Evolutionary conservation across 2,329 filamentous ascomycete species (phyloP).

Genomic region (Bretziella fagacearum): DNA sequence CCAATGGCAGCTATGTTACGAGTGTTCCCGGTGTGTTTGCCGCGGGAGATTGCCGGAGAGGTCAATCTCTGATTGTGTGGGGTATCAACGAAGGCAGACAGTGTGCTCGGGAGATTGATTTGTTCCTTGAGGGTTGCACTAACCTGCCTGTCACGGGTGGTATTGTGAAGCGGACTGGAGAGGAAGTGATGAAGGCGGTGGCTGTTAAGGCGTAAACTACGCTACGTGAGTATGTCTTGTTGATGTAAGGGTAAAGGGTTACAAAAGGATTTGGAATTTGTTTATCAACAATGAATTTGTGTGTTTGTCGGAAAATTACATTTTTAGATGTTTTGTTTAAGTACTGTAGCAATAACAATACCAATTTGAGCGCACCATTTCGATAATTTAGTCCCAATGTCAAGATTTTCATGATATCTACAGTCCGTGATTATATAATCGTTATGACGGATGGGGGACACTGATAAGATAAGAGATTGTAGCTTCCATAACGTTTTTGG

Average conservation of each 20-base stretch:
- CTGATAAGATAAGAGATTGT: slow-evolving; percentile 4
- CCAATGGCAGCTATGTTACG: slow-evolving; percentile 71
- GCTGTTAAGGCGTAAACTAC: slow-evolving; percentile 17
- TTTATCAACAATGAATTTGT: slow-evolving; percentile 2
- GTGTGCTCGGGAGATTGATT: slow-evolving; percentile 78
- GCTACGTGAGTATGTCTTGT: neutral
- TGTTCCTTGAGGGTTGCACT: slow-evolving; percentile 66
- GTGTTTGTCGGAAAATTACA: neutral
- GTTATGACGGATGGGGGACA: neutral
- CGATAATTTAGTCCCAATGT: too few species aligned
- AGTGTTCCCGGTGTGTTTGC: slow-evolving; percentile 82
- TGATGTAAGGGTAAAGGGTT: neutral
- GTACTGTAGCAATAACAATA: too few species aligned
- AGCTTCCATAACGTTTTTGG: slow-evolving; percentile 1
- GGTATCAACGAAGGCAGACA: slow-evolving; percentile 96
- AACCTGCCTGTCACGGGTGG: slow-evolving; percentile 79
- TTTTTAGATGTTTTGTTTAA: too few species aligned
- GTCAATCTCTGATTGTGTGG: slow-evolving; percentile 93
- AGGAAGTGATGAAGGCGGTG: slow-evolving; percentile 40
- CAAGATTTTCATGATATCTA: too few species aligned
- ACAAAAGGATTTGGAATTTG: too few species aligned
- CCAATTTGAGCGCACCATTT: too few species aligned
- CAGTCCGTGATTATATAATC: neutral
- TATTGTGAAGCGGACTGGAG: slow-evolving; percentile 70
- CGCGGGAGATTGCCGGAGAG: slow-evolving; percentile 85